These are phyloP conservation scores for Solanum bulbocastanum DNA, from an alignment of 257 asterid species.

Conservation along the genomic window DNA sequence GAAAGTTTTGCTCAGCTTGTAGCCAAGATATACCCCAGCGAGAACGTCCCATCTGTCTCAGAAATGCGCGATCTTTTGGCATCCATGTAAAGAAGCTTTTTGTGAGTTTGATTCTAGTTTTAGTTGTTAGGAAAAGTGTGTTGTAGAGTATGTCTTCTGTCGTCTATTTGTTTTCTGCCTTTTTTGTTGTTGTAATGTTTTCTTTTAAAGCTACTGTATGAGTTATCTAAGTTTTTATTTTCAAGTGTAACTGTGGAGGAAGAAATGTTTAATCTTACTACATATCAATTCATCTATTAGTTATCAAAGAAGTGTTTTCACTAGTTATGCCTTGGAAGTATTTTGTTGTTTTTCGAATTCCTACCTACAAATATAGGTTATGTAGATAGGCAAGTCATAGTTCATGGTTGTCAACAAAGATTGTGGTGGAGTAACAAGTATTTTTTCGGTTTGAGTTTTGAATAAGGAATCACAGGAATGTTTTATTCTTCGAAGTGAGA, in stretches of 20 bases:
- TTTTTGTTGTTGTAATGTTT: neutral
- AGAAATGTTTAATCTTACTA: neutral
- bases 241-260: neutral
- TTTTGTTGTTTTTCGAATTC: neutral
- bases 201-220: neutral
- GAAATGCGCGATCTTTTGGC: conserved; percentile 83
- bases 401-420: neutral
- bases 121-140: neutral
- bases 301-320: neutral
- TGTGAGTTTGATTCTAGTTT: neutral
- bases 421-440: neutral
- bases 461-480: neutral
- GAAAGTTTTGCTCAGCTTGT: conserved; percentile 81
- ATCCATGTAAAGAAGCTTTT: conserved; percentile 39
- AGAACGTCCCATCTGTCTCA: conserved; percentile 58
- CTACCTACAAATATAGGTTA: neutral
- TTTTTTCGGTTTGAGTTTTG: neutral
- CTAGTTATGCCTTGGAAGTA: neutral
- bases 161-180: neutral
- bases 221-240: neutral
- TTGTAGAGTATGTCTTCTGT: neutral
- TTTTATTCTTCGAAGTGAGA: neutral
- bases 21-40: conserved; percentile 66
- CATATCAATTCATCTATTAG: neutral
- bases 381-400: neutral